Evolutionary conservation across 495 filamentous ascomycete genomes (phyloP), one percentile per base, ranked within the genome.

Genomic region (Chaetomidium leptoderma): DNA sequence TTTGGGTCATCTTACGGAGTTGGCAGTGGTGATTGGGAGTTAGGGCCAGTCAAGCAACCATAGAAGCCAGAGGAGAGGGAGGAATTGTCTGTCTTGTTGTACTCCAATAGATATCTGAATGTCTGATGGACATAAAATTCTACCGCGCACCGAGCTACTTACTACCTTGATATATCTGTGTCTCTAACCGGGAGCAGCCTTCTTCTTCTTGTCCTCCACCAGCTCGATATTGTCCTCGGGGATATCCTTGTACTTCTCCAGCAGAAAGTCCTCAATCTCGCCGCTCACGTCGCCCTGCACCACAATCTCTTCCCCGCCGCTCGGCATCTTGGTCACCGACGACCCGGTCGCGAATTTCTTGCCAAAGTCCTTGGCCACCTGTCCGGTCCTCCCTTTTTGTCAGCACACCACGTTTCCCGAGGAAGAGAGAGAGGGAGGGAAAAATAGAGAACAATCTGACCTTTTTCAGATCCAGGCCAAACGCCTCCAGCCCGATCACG

Each of bases 241-340:
- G 48, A 97, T 86, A 37, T 84, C 81, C 64, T 83, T 83, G 68
- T 95, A 92, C 63, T 86, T 85, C 69, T 97, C 92, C 59, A 87
- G 70, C 57, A 99, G 69, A 76, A 89, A 97, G 62, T 97, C 95
- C 63, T 86, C 82, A 53, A 99, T 86, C 71, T 97, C 93, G 67
- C 91, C 91, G 70, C 91, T 95, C 62, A 97, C 84, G 74, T 99
- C 93, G 14, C 93, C 93, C 72, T 99, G 93, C 39, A 99, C 91
- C 32, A 95, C 92, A 68, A 99, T 97, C 77, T 97, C 93, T 72
- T 97, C 93, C 11, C 86, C 86, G 2, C 91, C 92, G 45, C 83
- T 86, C 23, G 90, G 82, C 8, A 86, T 80, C 75, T 96, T 93
- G 16, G 92, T 97, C 40, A 97, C 92, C 14, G 84, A 89, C n/a